Conservation (phyloP, 176 grass and related monocot genomes). For the Lolium perenne region DNA sequence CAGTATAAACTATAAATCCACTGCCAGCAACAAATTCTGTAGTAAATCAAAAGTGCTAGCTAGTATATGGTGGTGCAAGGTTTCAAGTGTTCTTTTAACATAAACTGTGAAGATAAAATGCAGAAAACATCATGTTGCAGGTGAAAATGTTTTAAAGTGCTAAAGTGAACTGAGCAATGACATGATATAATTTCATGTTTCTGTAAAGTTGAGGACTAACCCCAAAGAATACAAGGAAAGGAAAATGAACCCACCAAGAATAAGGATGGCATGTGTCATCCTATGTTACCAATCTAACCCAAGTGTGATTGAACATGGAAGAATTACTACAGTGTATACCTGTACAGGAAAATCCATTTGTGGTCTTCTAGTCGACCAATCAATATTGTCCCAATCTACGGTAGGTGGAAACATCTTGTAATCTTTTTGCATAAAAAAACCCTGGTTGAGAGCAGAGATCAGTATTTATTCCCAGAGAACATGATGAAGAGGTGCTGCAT, state of each 20-base stretch:
- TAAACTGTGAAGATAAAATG: not conserved
- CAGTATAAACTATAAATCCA: not conserved
- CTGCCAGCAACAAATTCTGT: not conserved
- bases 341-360: constrained; percentile 97
- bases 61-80: not conserved
- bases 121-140: not conserved
- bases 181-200: not conserved
- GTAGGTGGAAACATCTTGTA: constrained; percentile 96
- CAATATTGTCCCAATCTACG: constrained; percentile 89
- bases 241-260: not conserved
- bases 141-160: not conserved
- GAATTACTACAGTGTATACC: constrained; percentile 55
- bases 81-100: not conserved
- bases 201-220: not conserved
- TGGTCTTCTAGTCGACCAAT: constrained; percentile 80
- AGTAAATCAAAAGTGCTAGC: not conserved
- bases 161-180: not conserved
- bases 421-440: constrained; percentile 91
- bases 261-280: not conserved
- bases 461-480: constrained; percentile 44
- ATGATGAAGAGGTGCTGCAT: constrained; percentile 11
- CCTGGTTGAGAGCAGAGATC: constrained; percentile 50
- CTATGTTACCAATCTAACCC: constrained; percentile 12
- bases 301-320: constrained; percentile 16
- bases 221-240: not conserved